These are phyloP conservation scores for Micractinium conductrix DNA, from an alignment of 139 green algal genomes.

Conservation along the genomic window DNA sequence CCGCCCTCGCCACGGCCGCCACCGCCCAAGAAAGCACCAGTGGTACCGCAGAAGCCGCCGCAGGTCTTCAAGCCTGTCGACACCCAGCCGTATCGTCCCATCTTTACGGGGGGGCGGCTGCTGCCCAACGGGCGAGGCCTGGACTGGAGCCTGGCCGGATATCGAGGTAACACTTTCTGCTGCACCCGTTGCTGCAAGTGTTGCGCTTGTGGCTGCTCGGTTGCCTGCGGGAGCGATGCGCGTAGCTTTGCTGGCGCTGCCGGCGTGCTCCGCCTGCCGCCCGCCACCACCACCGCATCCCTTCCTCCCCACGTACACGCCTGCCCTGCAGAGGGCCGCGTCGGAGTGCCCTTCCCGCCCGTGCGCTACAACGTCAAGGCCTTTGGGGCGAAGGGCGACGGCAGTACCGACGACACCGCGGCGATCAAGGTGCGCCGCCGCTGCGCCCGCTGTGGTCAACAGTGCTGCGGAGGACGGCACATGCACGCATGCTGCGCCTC, in stretches of 20 bases:
- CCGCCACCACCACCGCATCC: neutral
- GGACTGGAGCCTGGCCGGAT: constrained; percentile 3
- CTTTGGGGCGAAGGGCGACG: constrained; percentile 8
- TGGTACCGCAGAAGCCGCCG: neutral
- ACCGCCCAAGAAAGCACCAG: neutral
- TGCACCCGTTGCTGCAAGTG: too few species aligned
- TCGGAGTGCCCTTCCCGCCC: neutral
- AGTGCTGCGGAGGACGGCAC: too few species aligned
- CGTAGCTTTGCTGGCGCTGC: too few species aligned
- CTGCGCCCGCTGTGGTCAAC: too few species aligned
- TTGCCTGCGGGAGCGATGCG: too few species aligned
- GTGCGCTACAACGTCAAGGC: neutral
- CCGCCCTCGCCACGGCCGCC: neutral
- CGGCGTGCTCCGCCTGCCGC: too few species aligned
- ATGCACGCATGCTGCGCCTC: too few species aligned
- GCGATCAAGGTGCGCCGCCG: neutral
- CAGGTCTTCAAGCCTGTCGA: neutral
- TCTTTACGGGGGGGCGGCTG: neutral
- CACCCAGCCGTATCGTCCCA: neutral
- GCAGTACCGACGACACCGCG: neutral
- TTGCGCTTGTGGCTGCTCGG: too few species aligned
- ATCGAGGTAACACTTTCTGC: constrained; percentile 11
- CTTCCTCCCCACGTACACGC: neutral
- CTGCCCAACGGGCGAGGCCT: neutral
- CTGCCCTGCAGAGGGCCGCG: neutral